These are phyloP conservation scores for Metahyphopichia silvanorum DNA, from an alignment of 805 yeast species.

Conservation along the genomic window DNA sequence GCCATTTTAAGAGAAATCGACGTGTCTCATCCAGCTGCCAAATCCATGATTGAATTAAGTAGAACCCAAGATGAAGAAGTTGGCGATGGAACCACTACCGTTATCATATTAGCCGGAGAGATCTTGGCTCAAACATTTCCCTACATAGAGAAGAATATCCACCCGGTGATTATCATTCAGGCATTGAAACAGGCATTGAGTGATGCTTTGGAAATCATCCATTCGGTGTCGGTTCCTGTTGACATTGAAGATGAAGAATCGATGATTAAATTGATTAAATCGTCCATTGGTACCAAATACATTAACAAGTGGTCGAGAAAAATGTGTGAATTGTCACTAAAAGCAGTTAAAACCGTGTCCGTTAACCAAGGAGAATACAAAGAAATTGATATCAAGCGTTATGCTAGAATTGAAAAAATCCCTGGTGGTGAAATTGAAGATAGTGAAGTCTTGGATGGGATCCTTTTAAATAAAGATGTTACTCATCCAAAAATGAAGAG, in stretches of 20 bases:
- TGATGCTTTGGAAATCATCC: constrained; percentile 87
- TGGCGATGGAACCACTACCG: constrained; percentile 98
- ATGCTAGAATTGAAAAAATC: constrained; percentile 89
- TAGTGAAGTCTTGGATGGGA: constrained; percentile 84
- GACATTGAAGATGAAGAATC: constrained; percentile 82
- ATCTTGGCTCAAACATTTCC: constrained; percentile 94
- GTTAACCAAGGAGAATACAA: constrained; percentile 57
- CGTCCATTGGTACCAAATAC: constrained; percentile 95
- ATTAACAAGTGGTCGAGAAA: constrained; percentile 84
- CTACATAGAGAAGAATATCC: constrained; percentile 89
- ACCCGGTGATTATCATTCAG: constrained; percentile 93
- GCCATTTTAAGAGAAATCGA: constrained; percentile 97
- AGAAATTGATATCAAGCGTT: constrained; percentile 91
- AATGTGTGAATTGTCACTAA: constrained; percentile 86
- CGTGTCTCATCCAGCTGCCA: constrained; percentile 98
- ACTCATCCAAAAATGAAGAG: constrained; percentile 99
- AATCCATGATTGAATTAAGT: constrained; percentile 94
- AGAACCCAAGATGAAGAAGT: constrained; percentile 98
- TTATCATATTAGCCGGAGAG: constrained; percentile 95
- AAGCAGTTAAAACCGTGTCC: constrained; percentile 82
- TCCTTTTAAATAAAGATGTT: constrained; percentile 91
- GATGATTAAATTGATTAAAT: constrained; percentile 79
- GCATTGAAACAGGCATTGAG: constrained; percentile 87
- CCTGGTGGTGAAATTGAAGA: constrained; percentile 98
- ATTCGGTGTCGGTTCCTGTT: constrained; percentile 77